Evolutionary conservation across 306 rosid species (phyloP).

Genomic region (Vicia villosa): DNA sequence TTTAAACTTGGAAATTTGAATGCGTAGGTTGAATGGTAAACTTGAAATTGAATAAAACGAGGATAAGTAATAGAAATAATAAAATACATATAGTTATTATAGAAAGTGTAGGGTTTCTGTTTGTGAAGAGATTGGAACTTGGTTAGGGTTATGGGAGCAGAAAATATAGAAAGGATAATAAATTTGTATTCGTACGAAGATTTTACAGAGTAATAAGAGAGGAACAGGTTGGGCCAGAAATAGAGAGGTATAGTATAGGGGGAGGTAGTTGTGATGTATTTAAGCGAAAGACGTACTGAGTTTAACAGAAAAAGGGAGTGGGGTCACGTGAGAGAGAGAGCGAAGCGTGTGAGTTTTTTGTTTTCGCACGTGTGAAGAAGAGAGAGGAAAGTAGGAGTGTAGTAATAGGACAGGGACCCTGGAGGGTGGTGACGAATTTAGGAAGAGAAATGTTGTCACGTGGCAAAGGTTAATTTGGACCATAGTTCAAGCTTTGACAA

Average conservation of each 20-base stretch:
- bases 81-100: no score
- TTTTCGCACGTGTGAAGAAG: slow-evolving; percentile 28
- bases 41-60: slow-evolving; percentile 23
- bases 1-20: slow-evolving; percentile 22
- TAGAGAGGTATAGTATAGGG: slow-evolving; percentile 20
- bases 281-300: slow-evolving; percentile 41
- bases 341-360: not conserved
- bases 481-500: slow-evolving; percentile 23
- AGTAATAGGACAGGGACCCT: slow-evolving; percentile 19
- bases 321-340: slow-evolving; percentile 41
- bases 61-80: not conserved
- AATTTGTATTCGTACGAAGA: slow-evolving; percentile 28
- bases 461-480: slow-evolving; percentile 39
- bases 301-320: not conserved
- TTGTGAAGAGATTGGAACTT: slow-evolving; percentile 18
- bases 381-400: not conserved
- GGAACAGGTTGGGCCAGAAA: slow-evolving; percentile 22
- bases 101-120: slow-evolving; percentile 22
- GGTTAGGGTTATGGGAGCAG: slow-evolving; percentile 31
- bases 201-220: slow-evolving; percentile 26
- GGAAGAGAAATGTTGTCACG: slow-evolving; percentile 36
- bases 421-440: slow-evolving; percentile 40
- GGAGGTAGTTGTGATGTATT: slow-evolving; percentile 69
- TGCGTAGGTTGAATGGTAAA: no score
- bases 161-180: slow-evolving; percentile 27